phyloP scores from a whole-genome alignment of 176 grass and related monocot genomes.

The Bromus sterilis region DNA sequence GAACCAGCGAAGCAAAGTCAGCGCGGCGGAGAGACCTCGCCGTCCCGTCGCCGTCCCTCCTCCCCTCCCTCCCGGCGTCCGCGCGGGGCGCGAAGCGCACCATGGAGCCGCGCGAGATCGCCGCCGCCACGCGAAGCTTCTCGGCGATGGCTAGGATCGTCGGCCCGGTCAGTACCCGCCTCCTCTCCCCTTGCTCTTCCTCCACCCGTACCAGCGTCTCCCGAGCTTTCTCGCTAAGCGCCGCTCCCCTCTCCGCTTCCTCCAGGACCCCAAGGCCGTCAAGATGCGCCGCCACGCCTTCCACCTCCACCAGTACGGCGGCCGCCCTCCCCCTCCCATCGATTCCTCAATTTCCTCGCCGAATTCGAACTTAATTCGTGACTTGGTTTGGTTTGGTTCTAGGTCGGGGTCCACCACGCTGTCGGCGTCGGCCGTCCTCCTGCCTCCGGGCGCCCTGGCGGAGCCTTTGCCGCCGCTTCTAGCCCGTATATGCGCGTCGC shows the following conservation, averaged over 20 bases:
- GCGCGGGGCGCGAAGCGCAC: not conserved
- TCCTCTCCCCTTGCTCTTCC: not conserved
- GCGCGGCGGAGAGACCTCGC: not conserved
- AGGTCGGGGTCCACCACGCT: constrained; percentile 80
- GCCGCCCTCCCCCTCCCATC: not conserved
- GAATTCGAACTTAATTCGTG: constrained; percentile 5
- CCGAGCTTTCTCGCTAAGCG: constrained; percentile 9
- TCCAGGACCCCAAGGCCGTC: constrained; percentile 84
- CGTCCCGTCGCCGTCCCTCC: no score
- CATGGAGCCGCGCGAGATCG: constrained; percentile 58
- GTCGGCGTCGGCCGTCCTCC: constrained; percentile 69
- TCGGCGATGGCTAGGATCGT: constrained; percentile 60
- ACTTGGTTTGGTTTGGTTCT: constrained; percentile 17
- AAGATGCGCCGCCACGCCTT: constrained; percentile 93
- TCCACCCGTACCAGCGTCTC: not conserved
- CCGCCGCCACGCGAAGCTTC: constrained; percentile 53
- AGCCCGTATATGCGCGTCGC: constrained; percentile 30
- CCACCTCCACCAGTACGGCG: constrained; percentile 65
- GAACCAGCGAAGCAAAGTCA: not conserved
- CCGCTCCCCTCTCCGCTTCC: not conserved
- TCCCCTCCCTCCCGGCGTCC: not conserved
- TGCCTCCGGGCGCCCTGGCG: constrained; percentile 42
- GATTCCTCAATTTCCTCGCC: not conserved
- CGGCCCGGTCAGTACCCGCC: constrained; percentile 58
- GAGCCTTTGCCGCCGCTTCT: constrained; percentile 32